phyloP scores from a whole-genome alignment of 1,284 basidiomycete genomes.

The Wallemia mellicola region DNA sequence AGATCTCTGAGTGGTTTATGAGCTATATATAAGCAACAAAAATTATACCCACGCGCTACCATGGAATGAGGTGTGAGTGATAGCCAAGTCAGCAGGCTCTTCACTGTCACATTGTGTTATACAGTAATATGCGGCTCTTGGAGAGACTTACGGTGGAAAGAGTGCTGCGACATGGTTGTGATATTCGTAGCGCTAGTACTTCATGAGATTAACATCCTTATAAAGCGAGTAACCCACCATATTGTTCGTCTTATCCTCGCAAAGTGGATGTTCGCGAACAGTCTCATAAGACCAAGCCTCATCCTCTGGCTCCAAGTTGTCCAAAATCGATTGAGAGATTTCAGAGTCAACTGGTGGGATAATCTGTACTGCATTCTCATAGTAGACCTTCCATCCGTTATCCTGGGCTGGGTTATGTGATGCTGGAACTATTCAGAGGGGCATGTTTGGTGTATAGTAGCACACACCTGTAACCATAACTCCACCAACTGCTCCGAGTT shows the following conservation, averaged over 20 bases:
- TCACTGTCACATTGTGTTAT: too few relatives aligned
- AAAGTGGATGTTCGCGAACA: slow-evolving; percentile 19
- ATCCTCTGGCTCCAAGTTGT: slow-evolving; percentile 26
- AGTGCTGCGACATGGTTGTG: background rate
- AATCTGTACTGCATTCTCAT: slow-evolving; percentile 22
- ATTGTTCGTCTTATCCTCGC: slow-evolving; percentile 26
- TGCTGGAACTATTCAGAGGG: slow-evolving; percentile 18
- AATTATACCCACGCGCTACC: background rate
- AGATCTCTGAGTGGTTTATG: background rate
- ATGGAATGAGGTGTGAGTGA: slow-evolving; percentile 1
- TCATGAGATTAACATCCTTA: too few relatives aligned
- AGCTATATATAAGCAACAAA: background rate
- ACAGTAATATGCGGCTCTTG: too few relatives aligned
- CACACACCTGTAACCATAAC: slow-evolving; percentile 39
- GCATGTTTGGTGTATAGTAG: background rate
- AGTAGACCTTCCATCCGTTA: slow-evolving; percentile 46
- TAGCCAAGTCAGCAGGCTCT: background rate
- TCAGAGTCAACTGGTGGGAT: slow-evolving; percentile 47
- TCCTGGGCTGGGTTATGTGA: slow-evolving; percentile 65
- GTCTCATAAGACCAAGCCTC: slow-evolving; percentile 19
- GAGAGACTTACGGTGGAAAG: background rate
- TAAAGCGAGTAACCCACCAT: slow-evolving; percentile 19
- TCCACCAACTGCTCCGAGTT: slow-evolving; percentile 36
- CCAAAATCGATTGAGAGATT: slow-evolving; percentile 32
- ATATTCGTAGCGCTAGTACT: background rate